Evolutionary conservation across 768 basidiomycete species (phyloP), one percentile per base, ranked within the genome.

Genomic region (Trametes sanguinea): DNA sequence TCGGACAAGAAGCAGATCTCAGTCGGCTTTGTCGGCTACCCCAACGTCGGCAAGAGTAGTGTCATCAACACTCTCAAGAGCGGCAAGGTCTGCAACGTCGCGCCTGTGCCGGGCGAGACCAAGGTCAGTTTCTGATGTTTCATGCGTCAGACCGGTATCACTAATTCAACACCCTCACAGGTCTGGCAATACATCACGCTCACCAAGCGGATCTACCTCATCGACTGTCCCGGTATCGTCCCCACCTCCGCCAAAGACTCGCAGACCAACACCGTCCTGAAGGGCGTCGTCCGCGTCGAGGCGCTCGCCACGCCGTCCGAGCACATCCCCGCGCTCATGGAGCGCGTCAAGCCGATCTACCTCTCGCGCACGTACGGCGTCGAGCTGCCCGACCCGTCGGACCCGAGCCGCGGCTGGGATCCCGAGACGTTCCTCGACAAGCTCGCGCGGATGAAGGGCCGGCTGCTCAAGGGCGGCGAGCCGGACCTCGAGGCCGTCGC

Each of bases 161-260:
- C 22, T 22, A 1, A 22, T 22, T 22, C 22, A 22, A 22, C 22
- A 22, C 8, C 50, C 22, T 11, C 9, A 10, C 58, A 76, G 76
- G 95, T 98, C 67, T 99, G 97, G 97, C 96, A 99, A 83, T 99
- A 99, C 76, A 98, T 99, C 78, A 95, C 94, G 32, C 80, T 99
- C 44, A 99, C 95, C 62, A 86, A 90, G 65, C 85, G 92, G 56
- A 99, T 99, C 73, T 99, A 98, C 80, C 89, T 99, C 67, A 98
- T 99, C 78, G 97, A 99, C 76, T 99, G 97, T 73, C 97, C 97
- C 32, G 97, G 97, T 51, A 92, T 98, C 74, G 97, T 98, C 1
- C 96, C 96, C 2, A 89, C 94, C 16, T 95, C 94, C 27, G 90
- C 94, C 2, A 83, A 91, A 64, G 95, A 98, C 75, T 85, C 90